Evolutionary conservation across 805 yeast genomes (phyloP).

Genomic region (Metschnikowia baotianmanensis): DNA sequence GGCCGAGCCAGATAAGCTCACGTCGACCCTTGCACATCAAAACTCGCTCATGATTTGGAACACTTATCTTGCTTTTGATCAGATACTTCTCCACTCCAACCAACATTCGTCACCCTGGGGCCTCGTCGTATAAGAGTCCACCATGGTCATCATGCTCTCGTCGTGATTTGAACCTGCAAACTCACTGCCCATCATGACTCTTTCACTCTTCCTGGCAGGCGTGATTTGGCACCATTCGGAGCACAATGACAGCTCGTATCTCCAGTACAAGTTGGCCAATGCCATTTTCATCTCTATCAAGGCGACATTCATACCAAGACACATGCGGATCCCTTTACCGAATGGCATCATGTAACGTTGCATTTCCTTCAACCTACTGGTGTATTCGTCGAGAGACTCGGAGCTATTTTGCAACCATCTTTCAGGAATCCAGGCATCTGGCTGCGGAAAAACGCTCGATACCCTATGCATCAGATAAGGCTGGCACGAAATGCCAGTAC

Average conservation of each 20-base stretch:
- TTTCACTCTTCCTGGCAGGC: conserved; percentile 11
- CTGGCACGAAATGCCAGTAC: conserved; percentile 59
- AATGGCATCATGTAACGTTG: conserved; percentile 60
- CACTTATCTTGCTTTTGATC: neutral
- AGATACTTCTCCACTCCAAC: conserved; percentile 36
- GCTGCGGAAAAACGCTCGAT: conserved; percentile 46
- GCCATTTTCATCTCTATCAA: conserved; percentile 61
- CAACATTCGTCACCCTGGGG: conserved; percentile 54
- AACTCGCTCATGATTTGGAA: neutral
- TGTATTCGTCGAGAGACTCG: conserved; percentile 33
- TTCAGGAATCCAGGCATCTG: conserved; percentile 54
- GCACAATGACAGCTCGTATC: conserved; percentile 40
- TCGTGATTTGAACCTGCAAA: conserved; percentile 27
- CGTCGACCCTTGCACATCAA: neutral
- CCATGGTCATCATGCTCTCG: conserved; percentile 52
- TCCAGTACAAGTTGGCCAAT: conserved; percentile 52
- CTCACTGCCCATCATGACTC: conserved; percentile 18
- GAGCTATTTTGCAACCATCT: conserved; percentile 52
- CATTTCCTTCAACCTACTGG: conserved; percentile 42
- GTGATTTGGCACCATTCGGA: conserved; percentile 43
- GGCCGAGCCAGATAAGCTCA: neutral
- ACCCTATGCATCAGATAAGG: conserved; percentile 65
- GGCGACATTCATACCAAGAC: conserved; percentile 70
- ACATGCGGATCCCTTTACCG: conserved; percentile 74
- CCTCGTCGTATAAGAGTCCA: conserved; percentile 54